These are phyloP conservation scores for Trichoderma sp. DNA, from an alignment of 2,329 filamentous ascomycete species.

Conservation along the genomic window DNA sequence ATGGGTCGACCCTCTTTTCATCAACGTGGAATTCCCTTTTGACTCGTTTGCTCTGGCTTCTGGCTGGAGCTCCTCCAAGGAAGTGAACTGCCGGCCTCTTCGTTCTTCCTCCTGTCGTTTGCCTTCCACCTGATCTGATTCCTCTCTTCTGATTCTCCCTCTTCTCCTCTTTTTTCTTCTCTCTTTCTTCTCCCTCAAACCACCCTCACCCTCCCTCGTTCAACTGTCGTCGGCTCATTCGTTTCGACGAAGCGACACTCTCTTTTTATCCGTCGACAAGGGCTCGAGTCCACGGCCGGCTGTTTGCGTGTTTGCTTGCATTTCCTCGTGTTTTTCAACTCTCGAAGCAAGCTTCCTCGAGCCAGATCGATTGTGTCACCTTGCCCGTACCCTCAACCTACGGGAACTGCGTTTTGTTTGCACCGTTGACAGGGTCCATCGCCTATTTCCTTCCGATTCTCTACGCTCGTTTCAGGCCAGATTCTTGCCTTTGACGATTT, in stretches of 20 bases:
- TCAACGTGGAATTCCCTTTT: slow-evolving; percentile 12
- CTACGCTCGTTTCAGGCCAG: slow-evolving; percentile 3
- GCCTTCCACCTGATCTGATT: background rate
- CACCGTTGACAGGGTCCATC: background rate
- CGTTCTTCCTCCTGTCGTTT: background rate
- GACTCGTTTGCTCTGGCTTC: slow-evolving; percentile 2
- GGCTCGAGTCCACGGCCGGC: slow-evolving; percentile 10
- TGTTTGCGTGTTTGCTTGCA: slow-evolving; percentile 23
- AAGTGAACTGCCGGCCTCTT: background rate
- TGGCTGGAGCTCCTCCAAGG: slow-evolving; percentile 13
- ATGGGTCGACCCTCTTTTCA: slow-evolving; percentile 12
- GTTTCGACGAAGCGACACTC: background rate
- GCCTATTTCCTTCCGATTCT: background rate
- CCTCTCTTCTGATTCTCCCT: background rate
- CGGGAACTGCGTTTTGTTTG: background rate
- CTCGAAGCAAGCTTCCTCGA: slow-evolving; percentile 8
- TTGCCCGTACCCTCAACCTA: background rate
- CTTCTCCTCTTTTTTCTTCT: background rate
- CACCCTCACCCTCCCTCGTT: background rate
- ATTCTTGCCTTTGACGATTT: background rate
- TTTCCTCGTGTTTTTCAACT: slow-evolving; percentile 1
- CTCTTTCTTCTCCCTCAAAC: background rate
- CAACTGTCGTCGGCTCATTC: background rate
- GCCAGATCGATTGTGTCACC: slow-evolving; percentile 22
- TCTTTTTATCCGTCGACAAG: background rate